Conservation (phyloP, 345 rosid genomes). For the Populus pruinosa region DNA sequence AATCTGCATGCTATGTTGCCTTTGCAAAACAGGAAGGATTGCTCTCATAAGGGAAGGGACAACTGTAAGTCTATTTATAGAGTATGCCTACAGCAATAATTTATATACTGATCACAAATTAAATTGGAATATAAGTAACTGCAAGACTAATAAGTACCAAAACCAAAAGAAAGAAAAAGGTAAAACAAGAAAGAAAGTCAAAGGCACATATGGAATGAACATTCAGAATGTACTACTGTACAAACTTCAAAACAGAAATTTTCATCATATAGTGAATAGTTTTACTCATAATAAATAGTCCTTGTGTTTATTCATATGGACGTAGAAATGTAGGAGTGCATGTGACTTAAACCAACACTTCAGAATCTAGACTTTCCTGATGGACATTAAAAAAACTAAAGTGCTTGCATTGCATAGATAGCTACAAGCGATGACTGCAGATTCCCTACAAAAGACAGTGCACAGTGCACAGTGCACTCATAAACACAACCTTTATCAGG, state of each 20-base stretch:
- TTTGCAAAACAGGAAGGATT: constrained; percentile 64
- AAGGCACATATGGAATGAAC: neutral
- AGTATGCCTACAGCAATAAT: constrained; percentile 57
- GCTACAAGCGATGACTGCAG: too few species aligned
- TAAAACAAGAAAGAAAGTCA: neutral
- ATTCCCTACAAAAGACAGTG: too few species aligned
- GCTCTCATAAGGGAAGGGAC: constrained; percentile 84
- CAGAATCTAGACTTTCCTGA: too few species aligned
- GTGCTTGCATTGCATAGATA: too few species aligned
- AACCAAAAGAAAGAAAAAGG: neutral
- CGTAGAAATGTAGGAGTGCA: too few species aligned
- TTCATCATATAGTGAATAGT: neutral
- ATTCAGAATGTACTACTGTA: neutral
- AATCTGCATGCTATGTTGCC: constrained; percentile 34
- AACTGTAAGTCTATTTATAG: constrained; percentile 61
- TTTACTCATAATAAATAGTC: neutral
- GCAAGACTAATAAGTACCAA: neutral
- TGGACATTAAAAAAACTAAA: too few species aligned
- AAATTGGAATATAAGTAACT: constrained; percentile 1
- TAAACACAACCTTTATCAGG: too few species aligned
- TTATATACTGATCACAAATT: neutral
- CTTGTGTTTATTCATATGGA: too few species aligned
- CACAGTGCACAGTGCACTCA: too few species aligned
- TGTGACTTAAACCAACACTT: too few species aligned
- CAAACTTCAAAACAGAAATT: constrained; percentile 1